Evolutionary conservation across 148 eudicot genomes (phyloP), one percentile per base, ranked within the genome.

Genomic region (Rhododendron williamsianum): DNA sequence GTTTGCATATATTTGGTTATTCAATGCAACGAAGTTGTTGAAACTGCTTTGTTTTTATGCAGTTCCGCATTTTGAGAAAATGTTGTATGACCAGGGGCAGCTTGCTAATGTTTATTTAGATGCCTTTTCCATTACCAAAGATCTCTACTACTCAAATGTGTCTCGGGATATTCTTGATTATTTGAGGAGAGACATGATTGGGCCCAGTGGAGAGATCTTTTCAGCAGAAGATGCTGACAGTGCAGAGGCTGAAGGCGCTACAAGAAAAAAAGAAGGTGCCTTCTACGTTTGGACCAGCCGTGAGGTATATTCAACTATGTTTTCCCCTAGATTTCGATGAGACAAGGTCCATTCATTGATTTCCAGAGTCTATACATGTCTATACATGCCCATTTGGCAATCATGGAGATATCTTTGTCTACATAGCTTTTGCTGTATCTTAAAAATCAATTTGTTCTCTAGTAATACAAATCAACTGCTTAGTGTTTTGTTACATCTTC

Each of bases 171-270:
- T 96, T 84, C 97, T 96, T 79, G 99, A 96, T 88, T 96, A 96
- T 86, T 80, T 96, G 88, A 93, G 96, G 81, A 91, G 98, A 88
- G 99, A 93, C 89, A 95, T 96, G 99, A 90, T 93, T 76, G 99
- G 99, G 84, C 91, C 92, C 5, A 88, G 87, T 82, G 99, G 99
- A 67, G 99, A 95, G 85, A 96, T 96, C 58, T 96, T 89, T 80
- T 96, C 99, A 23, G 99, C 99, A 12, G 99, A 96, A 88, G 99
- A 96, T 91, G 99, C 99, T 25, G 99, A 96, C 88, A 96, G 99
- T 89, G 98, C 97, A 19, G 98, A 96, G 85, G 80, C 86, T 45
- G 95, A 94, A 87, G 91, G 88, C 83, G 87, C 95, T 36, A 41
- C 85, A 27, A 77, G 92, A 76, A 96, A 96, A 88, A 96, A 94